Evolutionary conservation across 2,329 filamentous ascomycete genomes (phyloP), one percentile per base, ranked within the genome.

Genomic region (Phyllosticta citriasiana): DNA sequence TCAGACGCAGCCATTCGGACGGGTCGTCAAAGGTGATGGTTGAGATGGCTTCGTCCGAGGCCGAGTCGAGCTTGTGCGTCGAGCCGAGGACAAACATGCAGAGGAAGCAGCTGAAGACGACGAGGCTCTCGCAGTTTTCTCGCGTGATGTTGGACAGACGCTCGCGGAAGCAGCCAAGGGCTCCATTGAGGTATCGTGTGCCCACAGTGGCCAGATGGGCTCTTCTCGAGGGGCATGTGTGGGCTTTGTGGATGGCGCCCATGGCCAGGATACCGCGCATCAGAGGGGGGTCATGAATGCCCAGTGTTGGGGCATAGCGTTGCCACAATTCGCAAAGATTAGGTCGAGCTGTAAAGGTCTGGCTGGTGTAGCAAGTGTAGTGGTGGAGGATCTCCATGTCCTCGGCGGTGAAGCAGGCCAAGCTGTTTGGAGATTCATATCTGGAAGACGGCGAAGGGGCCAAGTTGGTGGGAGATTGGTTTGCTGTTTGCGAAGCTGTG

Each of bases 201-300:
- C 40, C 40, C 40, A 47, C 40, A 1, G 14, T 47, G 40, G 40
- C 40, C 40, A 47, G 40, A 47, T 47, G 40, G 40, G 40, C 40
- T 47, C 40, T 14, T 47, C 40, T 47, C 12, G 52, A 53, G 26
- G 52, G 26, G 22, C 54, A 61, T 12, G 40, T 53, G 55, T 73
- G 72, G 22, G 73, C 74, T 14, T 78, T 64, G 59, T 80, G 78
- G 22, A 79, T 67, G 7, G 77, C 76, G 5, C 76, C 71, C 9
- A 79, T 65, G 4, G 77, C 76, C 4, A 79, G 68, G 10, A 78
- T 67, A 30, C 72, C 73, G 61, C 78, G 73, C 12, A 80, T 68
- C n/a, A 79, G 68, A 53, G 76, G 79, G 3, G 75, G 70, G 63
- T 76, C 73, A 4, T 74, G 70, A 56, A 77, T 74, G 1, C 74